Evolutionary conservation across 306 rosid species (phyloP), one percentile per base, ranked within the genome.

Genomic region (Quercus robur): DNA sequence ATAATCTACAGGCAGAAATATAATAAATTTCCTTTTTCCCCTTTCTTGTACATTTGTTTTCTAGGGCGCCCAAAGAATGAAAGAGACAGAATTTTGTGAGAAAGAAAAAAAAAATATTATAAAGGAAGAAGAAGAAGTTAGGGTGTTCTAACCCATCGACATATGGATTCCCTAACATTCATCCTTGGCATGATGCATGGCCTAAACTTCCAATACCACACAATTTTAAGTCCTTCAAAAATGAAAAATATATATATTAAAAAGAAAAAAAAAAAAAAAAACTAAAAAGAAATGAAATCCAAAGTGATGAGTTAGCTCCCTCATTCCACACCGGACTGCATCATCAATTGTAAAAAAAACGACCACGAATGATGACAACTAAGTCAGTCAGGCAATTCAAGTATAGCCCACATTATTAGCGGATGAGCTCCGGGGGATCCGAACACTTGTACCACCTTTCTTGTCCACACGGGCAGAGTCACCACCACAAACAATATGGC

Each of bases 401-500:
- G 80, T 0, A 21, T 64, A 84, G 79, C 92, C 84, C 41, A 71
- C 2, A 46, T 81, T 59, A 2, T 81, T 88, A 0, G 28, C 80
- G 0, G 97, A 90, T 1, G 91, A 84, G 73, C 81, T 66, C 6
- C 86, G 86, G 12, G 71, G 76, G 62, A 77, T 58, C 52, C 82
- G 87, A 1, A 72, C 78, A 18, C 84, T 79, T 5, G 44, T 7
- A 6, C 72, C 44, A 3, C 80, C 84, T 78, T 81, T 90, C 62
- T 78, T 75, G 49, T 21, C 80, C 35, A 62, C 75, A 3, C 70
- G 83, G 13, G 67, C 26, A 2, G 70, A 15, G 12, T 17, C 46
- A 1, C 90, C 88, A 0, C 99, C 98, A 51, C 97, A 93, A 2
- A 96, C 97, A 0, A 96, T 91, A 77, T 94, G 82, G 78, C 98